Evolutionary conservation across 2,329 filamentous ascomycete genomes (phyloP), one percentile per base, ranked within the genome.

Genomic region (Neofusicoccum sp.): DNA sequence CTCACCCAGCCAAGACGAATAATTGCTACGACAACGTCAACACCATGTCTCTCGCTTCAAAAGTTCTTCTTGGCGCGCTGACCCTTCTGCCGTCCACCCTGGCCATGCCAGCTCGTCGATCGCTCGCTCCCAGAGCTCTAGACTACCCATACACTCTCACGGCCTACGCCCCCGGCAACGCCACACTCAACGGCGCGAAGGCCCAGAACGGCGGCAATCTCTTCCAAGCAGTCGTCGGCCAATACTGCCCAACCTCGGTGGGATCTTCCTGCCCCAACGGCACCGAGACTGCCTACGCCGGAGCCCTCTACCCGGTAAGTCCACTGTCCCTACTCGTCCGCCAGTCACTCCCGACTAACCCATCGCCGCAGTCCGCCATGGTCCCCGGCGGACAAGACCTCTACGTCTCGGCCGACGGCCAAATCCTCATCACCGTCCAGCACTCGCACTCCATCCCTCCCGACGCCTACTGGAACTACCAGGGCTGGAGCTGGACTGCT

Each of bases 311-410:
- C 28, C 63, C 66, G 8, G 64, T 68, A 57, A 62, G 58, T 58
- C 20, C 8, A 45, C 24, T 12, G 6, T 38, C 20, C 28, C 16
- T 43, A 9, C 31, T 31, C 11, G 8, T 12, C 12, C 30, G 14
- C 30, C 33, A n/a, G 24, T 11, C 28, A 3, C 24, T 14, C 24
- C 16, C 12, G 24, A 11, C 3, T 7, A 30, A 6, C 20, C 54
- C 34, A 1, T 30, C 34, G 11, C 30, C 30, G 16, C 57, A 64
- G 63, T 20, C 45, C 6, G 60, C 63, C 24, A 38, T 54, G 43
- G 66, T 67, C n/a, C 66, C 66, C 36, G 66, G 66, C 38, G 64
- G 66, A 33, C 66, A 68, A 62, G 63, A 65, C 20, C 57, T 67
- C 44, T 68, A 63, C 58, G 65, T 68, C 47, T 45, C 60, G 16